A percentile compares a stretch with the other conserved stretches of the same genome.
These are phyloP conservation scores for Ichthyophthirius multifiliis DNA, from an alignment of 169 alveolate species.

Conservation along the genomic window DNA sequence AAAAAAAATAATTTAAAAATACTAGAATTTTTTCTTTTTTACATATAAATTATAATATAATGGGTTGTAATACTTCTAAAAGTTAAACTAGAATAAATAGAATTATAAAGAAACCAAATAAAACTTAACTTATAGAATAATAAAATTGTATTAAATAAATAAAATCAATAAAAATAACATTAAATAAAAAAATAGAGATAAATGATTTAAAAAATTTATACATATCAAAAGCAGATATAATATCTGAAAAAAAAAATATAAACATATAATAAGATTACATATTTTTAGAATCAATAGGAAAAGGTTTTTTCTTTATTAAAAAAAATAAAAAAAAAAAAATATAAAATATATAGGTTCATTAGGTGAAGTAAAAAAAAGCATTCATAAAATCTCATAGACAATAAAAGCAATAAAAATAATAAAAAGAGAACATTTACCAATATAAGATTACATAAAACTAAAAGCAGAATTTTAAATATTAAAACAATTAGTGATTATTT, in stretches of 20 bases:
- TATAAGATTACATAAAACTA: slow-evolving; percentile 28
- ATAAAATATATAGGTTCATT: slow-evolving; percentile 25
- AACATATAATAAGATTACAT: slow-evolving; percentile 33
- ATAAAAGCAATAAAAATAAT: slow-evolving; percentile 47
- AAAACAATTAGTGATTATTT: slow-evolving; percentile 11
- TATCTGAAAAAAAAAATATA: slow-evolving; percentile 7
- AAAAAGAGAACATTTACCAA: background rate
- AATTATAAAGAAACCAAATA: too few species aligned
- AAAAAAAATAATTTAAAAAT: too few species aligned
- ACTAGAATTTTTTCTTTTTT: too few species aligned
- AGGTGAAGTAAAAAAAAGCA: slow-evolving; percentile 45
- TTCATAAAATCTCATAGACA: slow-evolving; percentile 23
- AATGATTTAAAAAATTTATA: slow-evolving; percentile 21
- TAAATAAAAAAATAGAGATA: background rate
- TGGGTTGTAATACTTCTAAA: too few species aligned
- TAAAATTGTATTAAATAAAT: too few species aligned
- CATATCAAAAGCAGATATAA: background rate
- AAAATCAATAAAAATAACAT: too few species aligned
- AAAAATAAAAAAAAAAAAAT: background rate
- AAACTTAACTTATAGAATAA: too few species aligned
- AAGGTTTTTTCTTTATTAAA: background rate
- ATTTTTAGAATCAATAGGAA: slow-evolving; percentile 33
- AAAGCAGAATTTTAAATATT: slow-evolving; percentile 38
- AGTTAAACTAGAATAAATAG: too few species aligned
- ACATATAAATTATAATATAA: too few species aligned